These are phyloP conservation scores for Vinca major DNA, from an alignment of 305 asterid species.

Conservation along the genomic window DNA sequence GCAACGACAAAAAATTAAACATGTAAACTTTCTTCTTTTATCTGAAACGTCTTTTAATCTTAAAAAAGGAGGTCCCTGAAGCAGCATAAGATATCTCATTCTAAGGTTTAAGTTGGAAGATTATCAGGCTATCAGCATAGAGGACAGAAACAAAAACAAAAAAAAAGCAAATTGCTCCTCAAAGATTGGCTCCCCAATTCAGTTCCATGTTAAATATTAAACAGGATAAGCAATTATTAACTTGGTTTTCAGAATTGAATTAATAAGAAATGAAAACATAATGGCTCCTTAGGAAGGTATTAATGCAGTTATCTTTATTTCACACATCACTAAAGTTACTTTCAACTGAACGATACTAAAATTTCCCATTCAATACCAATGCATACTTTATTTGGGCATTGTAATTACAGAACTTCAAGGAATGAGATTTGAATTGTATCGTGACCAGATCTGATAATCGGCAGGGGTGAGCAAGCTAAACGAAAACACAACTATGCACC, in stretches of 20 bases:
- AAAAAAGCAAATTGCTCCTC: not conserved
- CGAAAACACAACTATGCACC: too few species aligned
- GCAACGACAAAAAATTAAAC: not conserved
- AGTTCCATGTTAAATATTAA: not conserved
- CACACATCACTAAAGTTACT: not conserved
- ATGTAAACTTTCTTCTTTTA: not conserved
- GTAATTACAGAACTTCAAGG: not conserved
- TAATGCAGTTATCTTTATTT: too few species aligned
- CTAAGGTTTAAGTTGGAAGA: not conserved
- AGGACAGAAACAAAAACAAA: not conserved
- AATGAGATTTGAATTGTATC: not conserved
- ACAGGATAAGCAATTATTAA: too few species aligned
- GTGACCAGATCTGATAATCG: not conserved
- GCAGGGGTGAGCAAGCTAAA: too few species aligned
- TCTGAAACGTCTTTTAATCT: not conserved
- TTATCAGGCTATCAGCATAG: not conserved
- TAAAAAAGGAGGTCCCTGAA: not conserved
- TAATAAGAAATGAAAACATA: not conserved
- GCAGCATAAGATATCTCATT: not conserved
- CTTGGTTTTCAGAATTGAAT: not conserved
- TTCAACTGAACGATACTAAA: not conserved
- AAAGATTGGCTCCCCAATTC: not conserved
- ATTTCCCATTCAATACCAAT: not conserved
- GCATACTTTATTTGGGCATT: not conserved
- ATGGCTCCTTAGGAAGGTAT: not conserved